Base-by-base conservation (phyloP, 2,329 filamentous ascomycete genomes). In the Metarhizium album region DNA sequence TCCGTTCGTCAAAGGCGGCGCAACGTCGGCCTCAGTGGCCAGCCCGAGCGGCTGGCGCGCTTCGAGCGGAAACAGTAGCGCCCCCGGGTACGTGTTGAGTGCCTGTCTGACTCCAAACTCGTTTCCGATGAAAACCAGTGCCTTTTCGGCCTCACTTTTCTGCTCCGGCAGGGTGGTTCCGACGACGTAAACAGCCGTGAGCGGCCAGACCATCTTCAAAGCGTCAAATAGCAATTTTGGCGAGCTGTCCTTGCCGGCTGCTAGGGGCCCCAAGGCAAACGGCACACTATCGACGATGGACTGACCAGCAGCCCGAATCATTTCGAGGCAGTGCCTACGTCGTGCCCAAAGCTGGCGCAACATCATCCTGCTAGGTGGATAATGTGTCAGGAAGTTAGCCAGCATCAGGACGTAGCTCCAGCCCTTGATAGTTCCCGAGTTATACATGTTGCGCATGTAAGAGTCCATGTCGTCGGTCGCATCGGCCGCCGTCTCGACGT, bases 81-180 rank as follows among this genome's bases (percentile, higher is more conserved):
- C 49, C 6, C 48, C 56, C 3, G 57, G 51, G 38, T 59, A 54
- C 9, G 55, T 57, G 20, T 55, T 60, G 31, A 70, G 52, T 2
- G 67, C 69, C 49, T 70, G 66, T 42, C 60, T 59, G n/a, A 71
- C 60, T 8, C 69, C 69, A 18, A 66, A 52, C 40, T 69, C 66
- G 9, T 54, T 60, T 4, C 67, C 69, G 33, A 70, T 68, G 22
- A 64, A 62, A 3, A 52, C 43, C 14, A 71, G 53, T 4, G 60
- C 58, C 27, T 42, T 42, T 24, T 57, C 53, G 9, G 69, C 69
- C 13, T 54, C 51, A 2, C 51, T 50, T 23, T 59, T 59, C 42
- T 69, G 61, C 29, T 61, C 59, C 1, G 56, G 50, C 29, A 60
- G 58, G n/a, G 62, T 61, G 3, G 64, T 56, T 3, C 60, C 52